Conservation (phyloP, 129 eudicot genomes). For the Flaveria trinervia region DNA sequence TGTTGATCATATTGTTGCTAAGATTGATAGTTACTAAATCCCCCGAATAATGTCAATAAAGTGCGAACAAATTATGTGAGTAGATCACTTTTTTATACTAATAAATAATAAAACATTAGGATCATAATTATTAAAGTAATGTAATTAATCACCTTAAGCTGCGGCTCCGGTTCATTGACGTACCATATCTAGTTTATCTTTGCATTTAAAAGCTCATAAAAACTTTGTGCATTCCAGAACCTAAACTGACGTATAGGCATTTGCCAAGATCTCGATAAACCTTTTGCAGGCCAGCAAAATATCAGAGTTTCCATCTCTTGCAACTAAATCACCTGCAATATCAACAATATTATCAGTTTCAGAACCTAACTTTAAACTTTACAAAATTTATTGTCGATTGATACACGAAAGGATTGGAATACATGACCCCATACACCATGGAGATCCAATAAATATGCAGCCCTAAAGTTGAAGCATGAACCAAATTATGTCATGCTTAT, state of each 20-base stretch:
- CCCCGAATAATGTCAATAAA: constrained; percentile 43
- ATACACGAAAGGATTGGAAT: no score
- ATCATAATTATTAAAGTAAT: background rate
- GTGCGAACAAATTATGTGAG: background rate
- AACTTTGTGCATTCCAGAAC: constrained; percentile 53
- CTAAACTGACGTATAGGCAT: constrained; percentile 76
- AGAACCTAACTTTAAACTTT: no score
- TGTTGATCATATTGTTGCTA: constrained; percentile 50
- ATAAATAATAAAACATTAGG: background rate
- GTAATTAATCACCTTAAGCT: constrained; percentile 64
- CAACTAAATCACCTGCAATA: no score
- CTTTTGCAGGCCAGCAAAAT: constrained; percentile 41
- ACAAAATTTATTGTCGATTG: no score
- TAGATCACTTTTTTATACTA: background rate
- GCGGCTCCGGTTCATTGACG: constrained; percentile 79
- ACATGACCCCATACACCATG: no score
- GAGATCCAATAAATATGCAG: no score
- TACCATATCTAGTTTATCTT: constrained; percentile 93
- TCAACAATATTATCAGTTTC: no score
- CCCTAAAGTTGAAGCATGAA: no score
- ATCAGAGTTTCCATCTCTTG: constrained; percentile 44
- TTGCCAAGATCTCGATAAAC: constrained; percentile 76
- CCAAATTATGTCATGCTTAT: no score
- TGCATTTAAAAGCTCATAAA: constrained; percentile 70
- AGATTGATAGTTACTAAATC: constrained; percentile 79